Base-by-base conservation (phyloP, 176 grass and related monocot species). In the Bothriochloa decipiens region DNA sequence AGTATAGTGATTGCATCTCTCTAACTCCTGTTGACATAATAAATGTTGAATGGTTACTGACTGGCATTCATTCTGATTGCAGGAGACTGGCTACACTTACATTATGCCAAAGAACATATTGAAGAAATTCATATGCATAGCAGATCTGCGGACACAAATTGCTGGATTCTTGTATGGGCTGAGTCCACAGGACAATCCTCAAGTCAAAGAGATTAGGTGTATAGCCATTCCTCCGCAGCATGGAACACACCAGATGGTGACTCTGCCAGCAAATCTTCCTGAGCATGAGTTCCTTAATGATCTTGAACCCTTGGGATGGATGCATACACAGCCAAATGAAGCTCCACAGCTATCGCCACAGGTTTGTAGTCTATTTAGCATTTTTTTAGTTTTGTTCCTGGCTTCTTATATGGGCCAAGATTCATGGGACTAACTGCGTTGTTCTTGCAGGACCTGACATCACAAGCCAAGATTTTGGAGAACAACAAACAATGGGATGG, bases 31-130 rank as follows among this genome's bases (percentile, higher is more conserved):
- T 43, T 58, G 28, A 41, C n/a, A 5, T 52, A 11, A 36, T 0
- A 45, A 42, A 12, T 32, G 3, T 32, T 42, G 40, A 72, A 88
- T 49, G 35, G 25, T 60, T 67, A 63, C 67, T 90, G 14, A 83
- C 8, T 40, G 7, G 5, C 14, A 12, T 83, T 20, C 83, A 77
- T 90, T 75, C 16, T 88, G 39, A 32, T 28, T 87, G 73, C 91
- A 98, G 96, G 96, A 98, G 91, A 98, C 96, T 87, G 96, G 96
- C 40, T 98, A 95, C 84, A 98, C 96, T 72, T 98, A 98, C 83
- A 98, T 98, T 80, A 98, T 98, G 96, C 96, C 96, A 7, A 98
- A 98, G 88, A 98, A 98, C 74, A 93, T 98, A 90, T 88, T 98
- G 63, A 98, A 98, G 85, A 98, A 98, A 79, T 98, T 98, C 79